Evolutionary conservation across 2,329 filamentous ascomycete species (phyloP), one percentile per base, ranked within the genome.

Genomic region (Amauroascus verrucosus): DNA sequence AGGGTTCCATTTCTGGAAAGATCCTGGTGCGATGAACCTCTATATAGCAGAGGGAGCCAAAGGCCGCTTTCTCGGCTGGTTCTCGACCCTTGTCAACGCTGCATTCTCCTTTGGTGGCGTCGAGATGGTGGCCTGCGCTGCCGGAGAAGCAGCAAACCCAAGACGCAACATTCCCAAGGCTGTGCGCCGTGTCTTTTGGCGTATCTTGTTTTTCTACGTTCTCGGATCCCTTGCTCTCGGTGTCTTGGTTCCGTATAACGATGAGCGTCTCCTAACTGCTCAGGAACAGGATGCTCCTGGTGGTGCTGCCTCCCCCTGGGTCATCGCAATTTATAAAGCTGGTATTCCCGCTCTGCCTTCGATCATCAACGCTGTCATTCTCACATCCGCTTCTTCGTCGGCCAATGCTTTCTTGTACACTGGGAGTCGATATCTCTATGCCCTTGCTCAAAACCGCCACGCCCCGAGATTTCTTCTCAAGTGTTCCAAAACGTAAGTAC

Each of bases 311-410:
- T 72, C 68, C 44, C 84, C 83, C 9, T 87, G 83, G 61, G 85
- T 90, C 55, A 86, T 89, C 57, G 86, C 85, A 16, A 81, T 84
- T 35, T 75, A 77, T 9, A 77, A 80, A 28, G 85, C 85, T 1
- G 81, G 83, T 0, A 82, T 89, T 54, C 75, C 73, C 3, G 82
- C 77, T 6, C 77, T 89, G 3, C 83, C 84, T 0, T 81, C 80
- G 5, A 78, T 90, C 52, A 82, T 90, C 68, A 91, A 91, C 65
- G 85, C 84, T 33, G 75, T 89, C 24, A 83, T 90, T 60, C 75
- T 89, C 59, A 86, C 82, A 0, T 85, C 83, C 0, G 84, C 83
- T 0, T 83, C 80, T 69, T 87, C 84, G 0, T 77, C 84, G 0
- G 81, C 79, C 0, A 88, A 88, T 60, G 81, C 84, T 59, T 80